Percentiles rank a stretch among this genome's conserved stretches.
These are phyloP conservation scores for Aspergillus intermedius DNA, from an alignment of 2,329 filamentous ascomycete genomes.

Conservation along the genomic window DNA sequence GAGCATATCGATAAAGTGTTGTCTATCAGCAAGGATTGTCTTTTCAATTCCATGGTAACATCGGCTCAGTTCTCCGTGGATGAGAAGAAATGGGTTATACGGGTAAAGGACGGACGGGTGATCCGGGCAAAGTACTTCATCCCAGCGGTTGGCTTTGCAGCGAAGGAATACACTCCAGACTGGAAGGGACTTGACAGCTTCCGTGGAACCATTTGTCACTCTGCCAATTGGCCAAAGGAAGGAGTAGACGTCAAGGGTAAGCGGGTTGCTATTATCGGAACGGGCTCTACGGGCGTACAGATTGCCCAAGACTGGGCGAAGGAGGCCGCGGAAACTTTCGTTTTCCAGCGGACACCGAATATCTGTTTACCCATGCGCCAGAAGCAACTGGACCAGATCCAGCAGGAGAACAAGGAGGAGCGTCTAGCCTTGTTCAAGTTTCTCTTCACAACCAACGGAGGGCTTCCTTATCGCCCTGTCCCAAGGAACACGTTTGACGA, in stretches of 20 bases:
- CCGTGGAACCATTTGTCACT: slow-evolving; percentile 48
- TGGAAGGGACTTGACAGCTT: slow-evolving; percentile 49
- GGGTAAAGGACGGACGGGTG: background rate
- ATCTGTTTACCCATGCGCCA: slow-evolving; percentile 31
- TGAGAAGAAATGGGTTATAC: slow-evolving; percentile 1
- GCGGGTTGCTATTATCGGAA: slow-evolving; percentile 43
- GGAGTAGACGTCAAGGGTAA: slow-evolving; percentile 40
- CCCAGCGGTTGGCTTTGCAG: slow-evolving; percentile 11
- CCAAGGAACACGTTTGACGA: background rate
- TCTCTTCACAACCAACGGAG: slow-evolving; percentile 2
- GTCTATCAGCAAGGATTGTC: background rate
- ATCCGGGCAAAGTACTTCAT: slow-evolving; percentile 10
- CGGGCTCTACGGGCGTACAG: slow-evolving; percentile 23
- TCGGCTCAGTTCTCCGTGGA: slow-evolving; percentile 1
- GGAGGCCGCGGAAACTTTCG: slow-evolving; percentile 20
- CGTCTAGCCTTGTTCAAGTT: slow-evolving; percentile 1
- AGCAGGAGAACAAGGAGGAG: slow-evolving; percentile 2
- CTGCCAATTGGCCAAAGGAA: slow-evolving; percentile 45
- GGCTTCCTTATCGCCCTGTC: slow-evolving; percentile 3
- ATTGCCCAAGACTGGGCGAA: slow-evolving; percentile 20
- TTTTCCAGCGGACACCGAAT: slow-evolving; percentile 34
- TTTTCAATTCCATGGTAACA: slow-evolving; percentile 2
- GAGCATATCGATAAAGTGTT: background rate
- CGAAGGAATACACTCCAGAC: slow-evolving; percentile 46
- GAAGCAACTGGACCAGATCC: slow-evolving; percentile 6